These are phyloP conservation scores for Macrophomina pseudophaseolina DNA, from an alignment of 2,329 filamentous ascomycete species.

Conservation along the genomic window DNA sequence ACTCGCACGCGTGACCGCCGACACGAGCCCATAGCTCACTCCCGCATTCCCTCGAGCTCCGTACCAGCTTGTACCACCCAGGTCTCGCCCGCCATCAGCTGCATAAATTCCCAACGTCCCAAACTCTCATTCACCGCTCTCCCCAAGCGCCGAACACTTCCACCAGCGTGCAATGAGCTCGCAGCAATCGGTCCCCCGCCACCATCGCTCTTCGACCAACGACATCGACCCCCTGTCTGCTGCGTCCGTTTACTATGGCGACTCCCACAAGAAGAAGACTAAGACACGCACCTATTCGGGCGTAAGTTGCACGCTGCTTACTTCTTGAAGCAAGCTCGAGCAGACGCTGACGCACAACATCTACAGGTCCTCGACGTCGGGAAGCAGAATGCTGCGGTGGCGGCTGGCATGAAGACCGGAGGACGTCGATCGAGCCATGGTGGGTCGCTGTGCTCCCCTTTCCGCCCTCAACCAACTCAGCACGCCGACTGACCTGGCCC, in stretches of 20 bases:
- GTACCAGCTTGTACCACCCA: conserved; percentile 23
- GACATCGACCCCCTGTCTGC: conserved; percentile 62
- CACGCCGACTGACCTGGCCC: neutral
- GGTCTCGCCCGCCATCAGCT: conserved; percentile 4
- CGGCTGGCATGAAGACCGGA: conserved; percentile 36
- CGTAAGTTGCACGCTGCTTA: conserved; percentile 47
- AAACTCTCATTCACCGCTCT: neutral
- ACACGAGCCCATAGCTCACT: conserved; percentile 10
- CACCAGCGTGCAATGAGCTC: conserved; percentile 41
- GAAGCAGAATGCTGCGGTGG: conserved; percentile 38
- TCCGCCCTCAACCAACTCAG: neutral
- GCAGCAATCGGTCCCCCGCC: conserved; percentile 39
- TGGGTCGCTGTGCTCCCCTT: conserved; percentile 26
- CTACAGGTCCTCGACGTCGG: conserved; percentile 11
- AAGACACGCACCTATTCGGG: conserved; percentile 61
- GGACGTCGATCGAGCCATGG: conserved; percentile 46
- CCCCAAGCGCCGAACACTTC: neutral
- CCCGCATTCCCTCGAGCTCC: conserved; percentile 9
- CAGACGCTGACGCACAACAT: neutral
- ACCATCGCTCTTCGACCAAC: conserved; percentile 47
- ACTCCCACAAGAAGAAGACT: conserved; percentile 54
- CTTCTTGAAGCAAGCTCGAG: neutral
- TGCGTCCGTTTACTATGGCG: conserved; percentile 65
- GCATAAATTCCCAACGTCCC: neutral
- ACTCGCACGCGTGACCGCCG: conserved; percentile 22